Percentiles rank a stretch among this genome's conserved stretches.
These are phyloP conservation scores for Trapa incisa DNA, from an alignment of 345 rosid species.

Conservation along the genomic window DNA sequence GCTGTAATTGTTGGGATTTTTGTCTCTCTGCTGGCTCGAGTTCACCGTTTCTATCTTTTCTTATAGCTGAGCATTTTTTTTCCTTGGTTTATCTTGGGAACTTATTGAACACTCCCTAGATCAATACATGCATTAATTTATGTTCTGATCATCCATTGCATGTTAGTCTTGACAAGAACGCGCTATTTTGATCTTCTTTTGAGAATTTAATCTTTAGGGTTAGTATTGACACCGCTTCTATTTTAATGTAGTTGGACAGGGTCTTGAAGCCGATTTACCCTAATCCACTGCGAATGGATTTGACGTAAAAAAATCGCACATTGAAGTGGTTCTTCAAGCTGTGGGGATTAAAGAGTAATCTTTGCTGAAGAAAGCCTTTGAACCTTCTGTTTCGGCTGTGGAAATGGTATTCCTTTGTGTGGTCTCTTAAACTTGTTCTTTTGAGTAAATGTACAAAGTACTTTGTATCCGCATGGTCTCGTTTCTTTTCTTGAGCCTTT, in stretches of 20 bases:
- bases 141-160: constrained; percentile 4
- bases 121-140: not conserved
- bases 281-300: not conserved
- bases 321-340: constrained; percentile 2
- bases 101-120: not conserved
- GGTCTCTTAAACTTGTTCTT: not conserved
- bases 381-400: not conserved
- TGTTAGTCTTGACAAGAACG: not conserved
- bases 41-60: constrained; percentile 2
- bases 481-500: not conserved
- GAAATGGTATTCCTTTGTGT: not conserved
- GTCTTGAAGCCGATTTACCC: not conserved
- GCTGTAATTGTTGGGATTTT: constrained; percentile 6
- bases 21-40: not conserved
- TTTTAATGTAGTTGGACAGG: not conserved
- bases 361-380: not conserved
- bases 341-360: not conserved
- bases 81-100: not conserved
- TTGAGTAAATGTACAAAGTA: not conserved
- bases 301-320: not conserved
- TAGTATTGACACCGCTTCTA: not conserved
- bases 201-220: not conserved
- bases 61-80: not conserved
- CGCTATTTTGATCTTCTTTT: not conserved
- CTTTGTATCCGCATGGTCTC: not conserved